Evolutionary conservation across 352 stramenopile genomes (phyloP), one percentile per base, ranked within the genome.

Genomic region (Phytopythium kandeliae): DNA sequence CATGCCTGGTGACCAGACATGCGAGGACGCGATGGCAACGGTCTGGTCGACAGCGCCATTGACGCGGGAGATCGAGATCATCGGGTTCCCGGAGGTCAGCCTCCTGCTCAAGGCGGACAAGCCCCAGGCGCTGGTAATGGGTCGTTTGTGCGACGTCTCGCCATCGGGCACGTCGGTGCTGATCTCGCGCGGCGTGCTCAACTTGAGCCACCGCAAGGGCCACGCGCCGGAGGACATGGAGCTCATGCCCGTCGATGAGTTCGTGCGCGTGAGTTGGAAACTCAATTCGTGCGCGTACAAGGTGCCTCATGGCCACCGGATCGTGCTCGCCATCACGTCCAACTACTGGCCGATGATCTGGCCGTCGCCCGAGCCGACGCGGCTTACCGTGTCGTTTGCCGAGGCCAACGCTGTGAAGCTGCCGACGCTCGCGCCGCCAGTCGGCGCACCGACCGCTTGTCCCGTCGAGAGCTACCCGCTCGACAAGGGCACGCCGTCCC

Each of bases 341-440:
- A 68, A 69, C 49, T 80, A 80, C 60, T 80, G 70, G 67, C 70
- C 70, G 19, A 70, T 80, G 54, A 43, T 78, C 3, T 78, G 70
- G 70, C 67, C 70, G 6, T 80, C 70, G 16, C 70, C 67, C 11
- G 62, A 73, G 49, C 70, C 64, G 35, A 67, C 51, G 2, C 40
- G 60, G 15, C 55, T 80, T n/a, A 58, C 52, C 4, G 48, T 78
- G 2, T 58, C 55, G 7, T 76, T 78, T 31, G 25, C 25, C 1
- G 36, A 65, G 12, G 12, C 26, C 5, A 80, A 78, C 51, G n/a
- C 55, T 10, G 26, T 80, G 12, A 64, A 63, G 36, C 54, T 80
- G 9, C 70, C 70, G 35, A 26, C 75, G 6, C 33, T 80, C n/a
- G 12, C 46, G 40, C 36, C 40, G 19, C 28, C 51, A 17, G 30